Evolutionary conservation across 1,284 basidiomycete species (phyloP).

Genomic region (Ceratobasidium sp.): DNA sequence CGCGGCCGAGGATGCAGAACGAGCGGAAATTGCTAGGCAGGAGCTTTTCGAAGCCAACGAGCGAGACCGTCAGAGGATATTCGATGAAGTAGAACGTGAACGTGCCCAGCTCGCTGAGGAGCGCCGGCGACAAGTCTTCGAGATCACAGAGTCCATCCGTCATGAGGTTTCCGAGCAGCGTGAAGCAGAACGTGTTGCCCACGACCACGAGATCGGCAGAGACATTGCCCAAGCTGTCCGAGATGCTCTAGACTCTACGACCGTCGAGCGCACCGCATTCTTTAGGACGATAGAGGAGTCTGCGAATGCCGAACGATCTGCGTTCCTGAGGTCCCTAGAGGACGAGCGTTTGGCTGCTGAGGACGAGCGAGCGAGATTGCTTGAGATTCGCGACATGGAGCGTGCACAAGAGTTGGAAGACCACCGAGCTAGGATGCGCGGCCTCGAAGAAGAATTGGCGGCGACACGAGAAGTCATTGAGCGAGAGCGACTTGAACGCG

Average conservation of each 20-base stretch:
- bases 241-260: conserved; percentile 43
- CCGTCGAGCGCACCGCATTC: conserved; percentile 15
- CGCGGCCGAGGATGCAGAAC: conserved; percentile 30
- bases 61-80: conserved; percentile 48
- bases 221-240: conserved; percentile 46
- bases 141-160: conserved; percentile 46
- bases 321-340: conserved; percentile 21
- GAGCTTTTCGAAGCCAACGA: conserved; percentile 47
- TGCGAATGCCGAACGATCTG: conserved; percentile 27
- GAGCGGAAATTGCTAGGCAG: conserved; percentile 39
- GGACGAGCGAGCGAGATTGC: conserved; percentile 37
- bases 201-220: conserved; percentile 35
- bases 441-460: conserved; percentile 49
- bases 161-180: conserved; percentile 42
- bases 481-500: conserved; percentile 46
- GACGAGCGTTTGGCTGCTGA: conserved; percentile 45
- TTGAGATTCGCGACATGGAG: conserved; percentile 44
- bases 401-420: conserved; percentile 46
- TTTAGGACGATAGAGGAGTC: conserved; percentile 27
- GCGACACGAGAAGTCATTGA: conserved; percentile 40
- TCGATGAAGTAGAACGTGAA: conserved; percentile 47
- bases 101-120: conserved; percentile 47
- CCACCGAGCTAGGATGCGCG: conserved; percentile 48
- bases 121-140: conserved; percentile 47
- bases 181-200: conserved; percentile 12